Base-by-base conservation (phyloP, 495 filamentous ascomycete species). In the Cercophora newfieldiana region DNA sequence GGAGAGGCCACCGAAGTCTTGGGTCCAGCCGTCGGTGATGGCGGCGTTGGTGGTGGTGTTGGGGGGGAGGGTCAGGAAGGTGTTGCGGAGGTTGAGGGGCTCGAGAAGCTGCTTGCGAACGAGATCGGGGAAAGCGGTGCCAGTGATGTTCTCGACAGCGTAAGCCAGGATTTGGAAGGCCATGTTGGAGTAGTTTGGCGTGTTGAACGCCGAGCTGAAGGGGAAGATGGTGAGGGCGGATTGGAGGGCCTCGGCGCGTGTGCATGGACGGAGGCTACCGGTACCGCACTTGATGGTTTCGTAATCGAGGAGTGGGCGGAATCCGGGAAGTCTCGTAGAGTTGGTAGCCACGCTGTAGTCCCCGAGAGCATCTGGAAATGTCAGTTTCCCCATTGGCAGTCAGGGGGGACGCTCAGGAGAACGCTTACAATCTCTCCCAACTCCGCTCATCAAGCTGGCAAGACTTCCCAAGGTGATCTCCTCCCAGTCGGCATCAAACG, bases 131-230 rank as follows among this genome's bases (percentile, higher is more conserved):
- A 70, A 68, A 2, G 48, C 49, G 7, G 8, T 58, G 28, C 48
- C 30, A 10, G 66, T 64, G 37, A 71, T 68, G 53, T 61, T 65
- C 19, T 68, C 69, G 47, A 66, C 66, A 21, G 69, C 63, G 63
- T 71, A 71, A n/a, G 59, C 59, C 7, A 71, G 56, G 22, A 71
- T 33, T 55, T 68, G 69, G 59, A 71, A 71, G 44, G 66, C 69
- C 54, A 66, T 61, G 69, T 68, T 71, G 59, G 66, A 68, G 66
- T 71, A 71, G 33, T 25, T 53, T 24, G 63, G 64, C 1, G 60
- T 65, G 37, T 57, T 57, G 64, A 49, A 50, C 8, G 61, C 49
- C 8, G 48, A 12, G 16, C 51, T 29, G 28, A 65, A 49, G 12
- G 68, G 64, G 24, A 6, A 55, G 16, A 21, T 10, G 0, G 21